Evolutionary conservation across 352 stramenopile genomes (phyloP).

Genomic region (Phytopythium helicoides): DNA sequence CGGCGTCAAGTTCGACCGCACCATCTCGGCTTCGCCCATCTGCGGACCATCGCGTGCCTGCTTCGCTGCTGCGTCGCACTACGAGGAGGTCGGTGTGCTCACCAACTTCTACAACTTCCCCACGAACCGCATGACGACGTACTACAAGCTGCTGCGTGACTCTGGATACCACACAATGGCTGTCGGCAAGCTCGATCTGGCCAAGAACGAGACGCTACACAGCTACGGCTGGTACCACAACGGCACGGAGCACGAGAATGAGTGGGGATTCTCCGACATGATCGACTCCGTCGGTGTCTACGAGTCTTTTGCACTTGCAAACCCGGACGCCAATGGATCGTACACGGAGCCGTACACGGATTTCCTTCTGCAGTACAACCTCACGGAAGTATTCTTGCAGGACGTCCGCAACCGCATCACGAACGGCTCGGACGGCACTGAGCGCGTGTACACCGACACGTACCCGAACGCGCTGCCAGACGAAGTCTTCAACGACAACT

Average conservation of each 20-base stretch:
- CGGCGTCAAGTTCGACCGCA: constrained; percentile 28
- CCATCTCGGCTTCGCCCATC: constrained; percentile 24
- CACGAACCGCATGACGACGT: constrained; percentile 26
- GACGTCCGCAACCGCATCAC: constrained; percentile 18
- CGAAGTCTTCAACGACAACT: constrained; percentile 30
- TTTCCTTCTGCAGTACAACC: constrained; percentile 22
- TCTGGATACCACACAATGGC: constrained; percentile 31
- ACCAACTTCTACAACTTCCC: constrained; percentile 33
- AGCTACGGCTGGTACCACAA: constrained; percentile 28
- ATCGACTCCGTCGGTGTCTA: constrained; percentile 31
- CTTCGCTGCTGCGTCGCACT: constrained; percentile 25
- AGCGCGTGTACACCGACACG: constrained; percentile 24
- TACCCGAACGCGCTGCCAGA: constrained; percentile 22
- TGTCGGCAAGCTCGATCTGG: constrained; percentile 29
- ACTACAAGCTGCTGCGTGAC: constrained; percentile 31
- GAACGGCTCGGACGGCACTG: constrained; percentile 16
- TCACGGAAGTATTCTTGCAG: constrained; percentile 19
- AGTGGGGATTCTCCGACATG: constrained; percentile 30
- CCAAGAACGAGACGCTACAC: constrained; percentile 33
- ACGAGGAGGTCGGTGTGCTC: constrained; percentile 31
- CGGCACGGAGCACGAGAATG: constrained; percentile 17
- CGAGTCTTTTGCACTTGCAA: constrained; percentile 17
- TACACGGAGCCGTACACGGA: constrained; percentile 34
- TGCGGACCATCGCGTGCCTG: constrained; percentile 27
- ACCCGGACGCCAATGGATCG: constrained; percentile 19